Base-by-base conservation (phyloP, 2,329 filamentous ascomycete genomes). In the Cryphonectria radicalis region DNA sequence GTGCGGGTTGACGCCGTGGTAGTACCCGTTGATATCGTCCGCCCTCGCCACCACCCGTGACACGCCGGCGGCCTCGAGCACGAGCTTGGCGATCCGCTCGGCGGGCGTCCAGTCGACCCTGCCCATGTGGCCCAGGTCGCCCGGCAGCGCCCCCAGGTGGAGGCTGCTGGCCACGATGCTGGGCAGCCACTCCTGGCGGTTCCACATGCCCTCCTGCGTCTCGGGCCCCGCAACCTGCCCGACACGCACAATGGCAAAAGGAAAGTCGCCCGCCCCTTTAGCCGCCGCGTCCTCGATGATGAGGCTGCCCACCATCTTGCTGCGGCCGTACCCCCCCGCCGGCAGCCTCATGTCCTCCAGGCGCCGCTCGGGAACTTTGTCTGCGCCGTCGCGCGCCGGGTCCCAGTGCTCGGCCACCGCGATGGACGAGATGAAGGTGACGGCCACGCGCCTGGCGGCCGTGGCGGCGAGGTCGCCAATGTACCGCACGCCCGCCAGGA, bases 141-240 rank as follows among this genome's bases (percentile, higher is more conserved):
- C 62, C 0, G 87, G 87, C 6, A 89, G 74, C 6, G 81, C 79
- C 0, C 82, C 80, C 1, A 89, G 76, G 60, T 83, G 77, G 25
- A 84, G 76, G 0, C 85, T 87, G 46, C 84, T 86, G 0, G 81
- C 79, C n/a, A 84, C 76, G 63, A 84, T 79, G 19, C 78, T 81
- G 0, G 88, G 88, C 7, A 89, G 76, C 84, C 86, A 89, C 72
- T 90, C 88, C 10, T 85, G 80, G 35, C 77, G 79, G 71, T 86
- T 88, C 88, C 88, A 90, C 40, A 74, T 73, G 0, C 86, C 87
- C 4, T 77, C 73, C 17, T 77, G 76, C 13, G 74, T 76, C 53
- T 78, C 76, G 0, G 83, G 80, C 0, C 83, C 83, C 0, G 79
- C 82, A 63, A 85, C 80, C 74, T 86, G 84, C 0, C 82, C 84